A percentile compares a stretch with the other conserved stretches of the same genome.
Conservation (phyloP, 2,329 filamentous ascomycete species). For the Oidium heveae region DNA sequence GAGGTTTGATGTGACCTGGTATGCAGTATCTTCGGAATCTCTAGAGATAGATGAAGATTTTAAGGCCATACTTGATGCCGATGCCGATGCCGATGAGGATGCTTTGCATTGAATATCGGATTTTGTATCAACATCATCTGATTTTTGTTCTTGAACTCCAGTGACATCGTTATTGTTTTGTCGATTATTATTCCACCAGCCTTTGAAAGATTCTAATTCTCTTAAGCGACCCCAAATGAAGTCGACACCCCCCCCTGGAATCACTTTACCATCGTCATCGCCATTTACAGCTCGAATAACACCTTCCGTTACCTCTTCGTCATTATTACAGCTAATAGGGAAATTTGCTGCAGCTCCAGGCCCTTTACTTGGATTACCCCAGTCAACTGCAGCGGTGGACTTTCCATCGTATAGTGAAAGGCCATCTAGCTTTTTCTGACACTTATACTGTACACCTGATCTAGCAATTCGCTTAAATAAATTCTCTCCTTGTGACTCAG, state of each 20-base stretch:
- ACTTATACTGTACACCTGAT: constrained; percentile 34
- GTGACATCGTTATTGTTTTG: background rate
- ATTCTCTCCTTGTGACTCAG: constrained; percentile 57
- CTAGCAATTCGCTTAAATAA: constrained; percentile 63
- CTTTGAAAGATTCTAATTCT: constrained; percentile 36
- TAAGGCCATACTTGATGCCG: background rate
- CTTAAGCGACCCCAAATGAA: constrained; percentile 42
- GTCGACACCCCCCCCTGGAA: constrained; percentile 34
- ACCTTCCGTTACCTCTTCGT: constrained; percentile 29
- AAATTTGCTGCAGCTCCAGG: constrained; percentile 29
- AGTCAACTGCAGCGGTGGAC: constrained; percentile 60
- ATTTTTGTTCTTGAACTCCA: background rate
- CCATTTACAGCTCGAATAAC: constrained; percentile 33
- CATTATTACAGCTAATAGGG: constrained; percentile 29
- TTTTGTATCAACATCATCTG: background rate
- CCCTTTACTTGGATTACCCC: constrained; percentile 51
- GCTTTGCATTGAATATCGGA: background rate
- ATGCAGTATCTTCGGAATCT: background rate
- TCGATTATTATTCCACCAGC: constrained; percentile 39
- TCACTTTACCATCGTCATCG: constrained; percentile 29
- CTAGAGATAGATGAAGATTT: background rate
- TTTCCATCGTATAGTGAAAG: constrained; percentile 27
- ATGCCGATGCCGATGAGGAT: background rate
- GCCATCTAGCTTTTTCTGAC: constrained; percentile 31
- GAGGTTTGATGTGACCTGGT: constrained; percentile 8